Base-by-base conservation (phyloP, 345 rosid species). In the Eutrema heterophyllum region DNA sequence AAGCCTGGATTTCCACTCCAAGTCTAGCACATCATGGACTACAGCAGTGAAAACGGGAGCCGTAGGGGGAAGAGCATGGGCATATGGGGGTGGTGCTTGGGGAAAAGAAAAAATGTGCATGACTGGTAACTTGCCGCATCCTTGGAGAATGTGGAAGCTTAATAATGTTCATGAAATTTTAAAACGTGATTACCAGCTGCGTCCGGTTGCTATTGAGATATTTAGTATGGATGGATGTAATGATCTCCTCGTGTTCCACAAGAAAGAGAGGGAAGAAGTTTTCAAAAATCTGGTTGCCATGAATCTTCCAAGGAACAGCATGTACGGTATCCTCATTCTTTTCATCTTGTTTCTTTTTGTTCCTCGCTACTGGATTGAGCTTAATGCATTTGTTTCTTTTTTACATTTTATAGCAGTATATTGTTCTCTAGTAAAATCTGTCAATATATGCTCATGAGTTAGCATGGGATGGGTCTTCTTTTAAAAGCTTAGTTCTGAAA, bases 201-300 rank as follows among this genome's bases (percentile, higher is more conserved):
- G 99, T 63, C 99, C 99, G 12, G 99, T 95, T 80, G 96, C 99
- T 59, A 75, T 95, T 82, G 99, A 95, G 87, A 82, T 95, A 82
- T 95, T 95, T 82, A 95, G 99, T 83, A 92, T 90, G 96, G 99
- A 95, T 86, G 99, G 99, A 53, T 87, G 92, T 73, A 95, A 95
- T 76, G 98, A 95, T 84, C 96, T 95, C 67, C 86, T 92, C 56
- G 98, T 95, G 38, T 95, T 95, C 80, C 99, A 92, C 81, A 95
- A 95, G 82, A 95, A 82, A 81, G 99, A 95, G 82, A 88, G 99
- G 84, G 99, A 95, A 80, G 99, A 95, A 77, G 98, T 95, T 69
- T 95, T 95, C 86, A 95, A 84, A 79, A 90, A 95, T 86, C 79
- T 95, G 80, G 84, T 86, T 71, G 92, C 98, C 60, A 86, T 95